Evolutionary conservation across 2,329 filamentous ascomycete species (phyloP), one percentile per base, ranked within the genome.

Genomic region (Tothia fuscella): DNA sequence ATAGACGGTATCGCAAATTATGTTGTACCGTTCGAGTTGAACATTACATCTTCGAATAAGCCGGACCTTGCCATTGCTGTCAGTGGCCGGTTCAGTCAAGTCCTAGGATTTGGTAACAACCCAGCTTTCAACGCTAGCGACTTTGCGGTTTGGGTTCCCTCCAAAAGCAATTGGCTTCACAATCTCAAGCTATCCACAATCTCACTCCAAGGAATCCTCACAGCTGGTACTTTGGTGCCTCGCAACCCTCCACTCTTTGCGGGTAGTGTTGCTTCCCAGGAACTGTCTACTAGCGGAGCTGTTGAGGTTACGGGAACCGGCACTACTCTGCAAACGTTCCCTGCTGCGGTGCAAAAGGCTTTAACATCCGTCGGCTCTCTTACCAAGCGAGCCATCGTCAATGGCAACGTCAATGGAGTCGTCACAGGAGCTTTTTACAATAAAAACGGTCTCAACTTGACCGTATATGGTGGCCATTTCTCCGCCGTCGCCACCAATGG

Each of bases 71-170:
- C 82, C 17, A 72, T 96, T 47, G 78, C 81, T 2, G 67, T 98
- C 45, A 89, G 79, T 37, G 91, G 91, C 5, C 70, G 76, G 46
- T 98, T 98, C 58, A 71, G 74, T 13, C 67, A 77, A 41, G 76
- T 94, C 47, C 71, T 80, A 21, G 73, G 71, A 0, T 89, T 86
- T 51, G 76, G 66, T 26, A 67, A 68, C 48, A 79, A 79, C 49
- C 59, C 69, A 5, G 72, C 76, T 7, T 69, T 79, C 21, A 53
- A 71, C 6, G 82, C 78, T 1, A 62, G 76, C 38, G 87, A 88
- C 2, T 86, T 98, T 53, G 89, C 86, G 12, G 70, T 96, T 28
- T 98, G 91, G 91, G 80, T 96, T 6, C 84, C 84, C 3, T 93
- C 87, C 3, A 70, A 73, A 47, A 72, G 70, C 44, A 91, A 91